Conservation (phyloP, 306 rosid species). For the Citrullus mucosospermus region DNA sequence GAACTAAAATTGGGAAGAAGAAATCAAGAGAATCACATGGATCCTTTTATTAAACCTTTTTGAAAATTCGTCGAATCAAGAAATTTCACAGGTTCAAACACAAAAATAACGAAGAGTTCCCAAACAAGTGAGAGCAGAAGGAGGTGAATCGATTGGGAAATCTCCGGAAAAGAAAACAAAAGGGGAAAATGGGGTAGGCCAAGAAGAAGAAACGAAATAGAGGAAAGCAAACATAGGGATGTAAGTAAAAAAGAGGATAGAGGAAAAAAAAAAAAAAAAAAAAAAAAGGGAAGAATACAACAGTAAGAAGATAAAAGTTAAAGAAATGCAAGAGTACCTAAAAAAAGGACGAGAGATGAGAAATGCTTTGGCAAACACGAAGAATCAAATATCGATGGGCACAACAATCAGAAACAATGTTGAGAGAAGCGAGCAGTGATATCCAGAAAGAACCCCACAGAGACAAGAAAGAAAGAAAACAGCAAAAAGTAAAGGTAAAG, state of each 20-base stretch:
- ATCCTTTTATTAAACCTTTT: background rate
- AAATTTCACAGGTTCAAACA: background rate
- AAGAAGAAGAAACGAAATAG: background rate
- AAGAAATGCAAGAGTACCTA: background rate
- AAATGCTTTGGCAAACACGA: slow-evolving; percentile 9
- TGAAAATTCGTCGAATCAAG: background rate
- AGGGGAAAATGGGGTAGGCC: background rate
- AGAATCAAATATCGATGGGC: slow-evolving; percentile 19
- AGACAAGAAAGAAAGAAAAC: slow-evolving; percentile 9
- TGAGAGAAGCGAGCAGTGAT: background rate
- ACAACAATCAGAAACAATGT: slow-evolving; percentile 24
- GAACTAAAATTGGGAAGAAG: background rate
- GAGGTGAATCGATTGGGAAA: background rate
- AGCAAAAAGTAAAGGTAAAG: slow-evolving; percentile 15
- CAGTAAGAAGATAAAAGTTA: background rate
- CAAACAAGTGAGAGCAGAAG: background rate
- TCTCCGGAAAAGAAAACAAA: background rate
- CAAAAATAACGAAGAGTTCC: background rate
- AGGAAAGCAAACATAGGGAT: background rate
- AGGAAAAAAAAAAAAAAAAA: background rate
- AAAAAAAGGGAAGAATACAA: slow-evolving; percentile 2
- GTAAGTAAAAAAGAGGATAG: background rate
- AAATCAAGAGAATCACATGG: background rate
- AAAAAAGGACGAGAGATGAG: background rate
- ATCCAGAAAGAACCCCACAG: background rate